Conservation (phyloP, 148 eudicot species). For the Drosera capensis region DNA sequence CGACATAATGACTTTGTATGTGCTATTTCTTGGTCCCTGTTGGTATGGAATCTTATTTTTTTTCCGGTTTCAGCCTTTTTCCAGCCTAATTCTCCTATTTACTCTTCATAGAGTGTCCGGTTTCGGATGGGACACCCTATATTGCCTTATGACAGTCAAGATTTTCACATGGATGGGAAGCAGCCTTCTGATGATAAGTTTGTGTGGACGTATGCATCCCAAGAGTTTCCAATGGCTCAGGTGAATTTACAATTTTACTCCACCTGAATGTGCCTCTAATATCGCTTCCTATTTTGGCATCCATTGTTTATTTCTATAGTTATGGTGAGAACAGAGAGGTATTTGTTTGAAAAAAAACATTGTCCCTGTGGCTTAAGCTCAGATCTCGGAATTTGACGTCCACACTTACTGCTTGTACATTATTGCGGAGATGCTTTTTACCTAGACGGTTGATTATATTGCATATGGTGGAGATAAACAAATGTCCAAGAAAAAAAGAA, state of each 20-base stretch:
- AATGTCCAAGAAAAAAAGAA: no score
- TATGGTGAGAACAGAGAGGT: background rate
- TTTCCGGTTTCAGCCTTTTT: conserved; percentile 42
- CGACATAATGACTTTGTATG: background rate
- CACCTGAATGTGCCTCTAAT: background rate
- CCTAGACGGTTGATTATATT: no score
- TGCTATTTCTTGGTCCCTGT: conserved; percentile 2
- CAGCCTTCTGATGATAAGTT: conserved; percentile 40
- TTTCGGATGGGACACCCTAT: conserved; percentile 59
- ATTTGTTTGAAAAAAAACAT: no score
- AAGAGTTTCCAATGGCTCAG: conserved; percentile 69
- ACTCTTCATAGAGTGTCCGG: conserved; percentile 74
- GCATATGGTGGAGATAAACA: no score
- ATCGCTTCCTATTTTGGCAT: background rate
- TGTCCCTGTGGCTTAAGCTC: no score
- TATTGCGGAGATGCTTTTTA: no score
- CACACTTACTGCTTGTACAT: no score
- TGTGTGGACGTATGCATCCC: conserved; percentile 74
- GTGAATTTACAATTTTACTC: conserved; percentile 26
- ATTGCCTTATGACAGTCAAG: conserved; percentile 13
- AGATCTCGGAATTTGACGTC: no score
- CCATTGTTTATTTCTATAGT: background rate
- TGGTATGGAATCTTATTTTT: conserved; percentile 6
- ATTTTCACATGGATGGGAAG: conserved; percentile 11
- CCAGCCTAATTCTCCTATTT: conserved; percentile 52